Conservation (phyloP, 1,284 basidiomycete genomes). For the Butyriboletus appendiculatus region DNA sequence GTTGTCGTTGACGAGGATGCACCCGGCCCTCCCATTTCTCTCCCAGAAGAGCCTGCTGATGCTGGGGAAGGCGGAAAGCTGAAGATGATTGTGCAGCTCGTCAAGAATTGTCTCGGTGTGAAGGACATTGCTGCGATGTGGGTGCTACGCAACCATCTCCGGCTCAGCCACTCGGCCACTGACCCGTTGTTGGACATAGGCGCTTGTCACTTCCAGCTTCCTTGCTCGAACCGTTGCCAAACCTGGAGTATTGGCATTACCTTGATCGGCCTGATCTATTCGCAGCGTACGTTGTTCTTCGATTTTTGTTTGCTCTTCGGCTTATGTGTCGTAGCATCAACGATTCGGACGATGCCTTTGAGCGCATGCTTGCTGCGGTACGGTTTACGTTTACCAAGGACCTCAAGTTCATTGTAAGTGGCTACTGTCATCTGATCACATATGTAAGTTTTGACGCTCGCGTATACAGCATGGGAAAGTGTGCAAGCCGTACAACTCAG, state of each 20-base stretch:
- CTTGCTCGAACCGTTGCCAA: slow-evolving; percentile 88
- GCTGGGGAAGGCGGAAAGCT: slow-evolving; percentile 85
- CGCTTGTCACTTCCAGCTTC: slow-evolving; percentile 89
- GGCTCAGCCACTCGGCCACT: slow-evolving; percentile 7
- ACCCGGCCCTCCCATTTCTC: slow-evolving; percentile 61
- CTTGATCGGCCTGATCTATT: slow-evolving; percentile 93
- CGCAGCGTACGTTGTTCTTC: slow-evolving; percentile 64
- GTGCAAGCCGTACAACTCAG: slow-evolving; percentile 96
- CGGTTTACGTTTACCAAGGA: slow-evolving; percentile 94
- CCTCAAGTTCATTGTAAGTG: slow-evolving; percentile 86
- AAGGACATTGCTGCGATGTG: slow-evolving; percentile 92
- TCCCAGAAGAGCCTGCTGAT: slow-evolving; percentile 70
- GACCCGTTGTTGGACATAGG: slow-evolving; percentile 43
- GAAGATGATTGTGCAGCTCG: slow-evolving; percentile 86
- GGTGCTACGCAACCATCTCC: slow-evolving; percentile 30
- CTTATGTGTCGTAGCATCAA: slow-evolving; percentile 62
- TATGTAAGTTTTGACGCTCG: slow-evolving; percentile 1
- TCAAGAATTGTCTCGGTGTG: slow-evolving; percentile 86
- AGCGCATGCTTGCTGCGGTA: slow-evolving; percentile 89
- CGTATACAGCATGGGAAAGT: slow-evolving; percentile 75
- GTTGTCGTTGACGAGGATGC: slow-evolving; percentile 50
- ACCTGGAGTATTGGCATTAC: slow-evolving; percentile 96
- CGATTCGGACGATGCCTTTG: slow-evolving; percentile 87
- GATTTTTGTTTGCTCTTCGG: slow-evolving; percentile 1
- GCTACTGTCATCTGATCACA: background rate